Percentiles rank a stretch among this genome's conserved stretches.
phyloP scores from a whole-genome alignment of 2,329 filamentous ascomycete genomes.

The Talaromyces sp. region DNA sequence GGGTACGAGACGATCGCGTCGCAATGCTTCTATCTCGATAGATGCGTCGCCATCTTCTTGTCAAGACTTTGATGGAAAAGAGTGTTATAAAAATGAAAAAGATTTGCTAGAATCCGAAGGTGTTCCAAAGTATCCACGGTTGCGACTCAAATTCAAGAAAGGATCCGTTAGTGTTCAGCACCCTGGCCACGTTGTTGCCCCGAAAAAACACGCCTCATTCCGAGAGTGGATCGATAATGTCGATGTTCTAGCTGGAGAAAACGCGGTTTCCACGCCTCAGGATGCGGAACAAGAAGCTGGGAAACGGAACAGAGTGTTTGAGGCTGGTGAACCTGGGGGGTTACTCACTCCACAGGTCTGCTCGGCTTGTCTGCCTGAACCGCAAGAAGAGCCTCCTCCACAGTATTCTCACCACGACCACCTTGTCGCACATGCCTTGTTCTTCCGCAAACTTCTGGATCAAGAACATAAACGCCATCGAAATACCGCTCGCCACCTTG shows the following conservation, averaged over 20 bases:
- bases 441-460: slow-evolving; percentile 75
- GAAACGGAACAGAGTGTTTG: slow-evolving; percentile 64
- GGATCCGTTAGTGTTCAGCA: slow-evolving; percentile 48
- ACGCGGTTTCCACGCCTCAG: slow-evolving; percentile 51
- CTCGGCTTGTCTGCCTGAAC: slow-evolving; percentile 68
- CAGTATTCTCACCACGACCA: slow-evolving; percentile 90
- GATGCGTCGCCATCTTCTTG: slow-evolving; percentile 14
- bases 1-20: slow-evolving; percentile 21
- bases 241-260: slow-evolving; percentile 41
- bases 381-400: slow-evolving; percentile 65
- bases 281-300: slow-evolving; percentile 64
- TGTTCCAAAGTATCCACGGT: slow-evolving; percentile 26
- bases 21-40: slow-evolving; percentile 23
- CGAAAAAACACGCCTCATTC: slow-evolving; percentile 48
- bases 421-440: slow-evolving; percentile 69
- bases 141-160: slow-evolving; percentile 49
- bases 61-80: slow-evolving; percentile 12
- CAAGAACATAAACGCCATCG: slow-evolving; percentile 76
- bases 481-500: slow-evolving; percentile 71
- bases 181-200: slow-evolving; percentile 46
- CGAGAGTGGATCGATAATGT: slow-evolving; percentile 61
- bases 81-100: slow-evolving; percentile 16
- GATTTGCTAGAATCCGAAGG: slow-evolving; percentile 13
- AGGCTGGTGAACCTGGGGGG: slow-evolving; percentile 70
- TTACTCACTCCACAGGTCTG: slow-evolving; percentile 67